phyloP scores from a whole-genome alignment of 495 filamentous ascomycete genomes.

The Penicillium tannophilum region DNA sequence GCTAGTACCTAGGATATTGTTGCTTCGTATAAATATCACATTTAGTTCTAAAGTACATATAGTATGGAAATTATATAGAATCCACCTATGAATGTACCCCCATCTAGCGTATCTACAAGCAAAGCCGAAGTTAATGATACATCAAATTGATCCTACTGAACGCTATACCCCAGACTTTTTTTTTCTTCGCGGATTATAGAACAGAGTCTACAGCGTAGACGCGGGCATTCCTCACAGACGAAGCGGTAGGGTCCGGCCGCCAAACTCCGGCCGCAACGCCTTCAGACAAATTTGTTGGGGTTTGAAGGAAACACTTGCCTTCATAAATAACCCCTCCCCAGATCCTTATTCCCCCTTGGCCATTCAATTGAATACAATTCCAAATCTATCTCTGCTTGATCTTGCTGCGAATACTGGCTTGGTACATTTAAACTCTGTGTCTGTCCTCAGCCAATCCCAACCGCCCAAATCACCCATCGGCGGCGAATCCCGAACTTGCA shows the following conservation, averaged over 20 bases:
- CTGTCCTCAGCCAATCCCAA: conserved; percentile 15
- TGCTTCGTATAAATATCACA: no score
- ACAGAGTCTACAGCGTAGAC: conserved; percentile 12
- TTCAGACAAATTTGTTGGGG: not conserved
- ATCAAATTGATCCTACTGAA: no score
- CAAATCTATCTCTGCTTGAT: not conserved
- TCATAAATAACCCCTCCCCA: conserved; percentile 5
- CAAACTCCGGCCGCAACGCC: conserved; percentile 2
- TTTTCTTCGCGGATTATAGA: not conserved
- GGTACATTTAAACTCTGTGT: not conserved
- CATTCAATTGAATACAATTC: conserved; percentile 3
- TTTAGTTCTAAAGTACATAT: not conserved
- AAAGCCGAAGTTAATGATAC: no score
- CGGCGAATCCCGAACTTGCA: conserved; percentile 40
- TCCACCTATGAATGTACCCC: no score
- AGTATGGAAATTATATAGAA: not conserved
- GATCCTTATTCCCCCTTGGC: not conserved
- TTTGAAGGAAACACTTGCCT: not conserved
- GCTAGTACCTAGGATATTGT: not conserved
- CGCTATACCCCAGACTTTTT: no score
- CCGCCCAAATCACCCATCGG: conserved; percentile 9
- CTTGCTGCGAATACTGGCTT: no score
- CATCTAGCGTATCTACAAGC: no score
- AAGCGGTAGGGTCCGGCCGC: conserved; percentile 10
- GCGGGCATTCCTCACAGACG: not conserved